Evolutionary conservation across 2,329 filamentous ascomycete species (phyloP).

Genomic region (Scedosporium aurantiacum): DNA sequence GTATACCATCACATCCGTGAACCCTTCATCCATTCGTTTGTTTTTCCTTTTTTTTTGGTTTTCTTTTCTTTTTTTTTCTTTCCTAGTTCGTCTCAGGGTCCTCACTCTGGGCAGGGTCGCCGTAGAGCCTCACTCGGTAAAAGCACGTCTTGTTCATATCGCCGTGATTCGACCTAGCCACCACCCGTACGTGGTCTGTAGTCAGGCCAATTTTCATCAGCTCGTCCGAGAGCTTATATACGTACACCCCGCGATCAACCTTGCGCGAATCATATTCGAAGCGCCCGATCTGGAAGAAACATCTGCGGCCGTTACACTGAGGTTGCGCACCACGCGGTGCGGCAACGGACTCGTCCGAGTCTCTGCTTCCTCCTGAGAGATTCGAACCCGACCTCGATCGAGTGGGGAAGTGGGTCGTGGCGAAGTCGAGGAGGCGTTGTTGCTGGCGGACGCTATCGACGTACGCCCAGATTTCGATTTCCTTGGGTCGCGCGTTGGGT

Average conservation of each 20-base stretch:
- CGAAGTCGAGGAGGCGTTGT: slow-evolving; percentile 30
- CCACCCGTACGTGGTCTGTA: slow-evolving; percentile 42
- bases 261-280: slow-evolving; percentile 41
- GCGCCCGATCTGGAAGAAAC: slow-evolving; percentile 46
- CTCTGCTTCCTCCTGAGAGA: no score
- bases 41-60: neutral
- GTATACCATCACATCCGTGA: neutral
- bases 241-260: slow-evolving; percentile 34
- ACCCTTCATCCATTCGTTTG: neutral
- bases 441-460: slow-evolving; percentile 36
- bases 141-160: slow-evolving; percentile 50
- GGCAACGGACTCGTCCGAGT: no score
- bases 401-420: slow-evolving; percentile 26
- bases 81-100: neutral
- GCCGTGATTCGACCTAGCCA: slow-evolving; percentile 49
- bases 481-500: slow-evolving; percentile 49
- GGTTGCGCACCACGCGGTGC: no score
- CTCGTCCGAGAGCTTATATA: slow-evolving; percentile 41
- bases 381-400: neutral
- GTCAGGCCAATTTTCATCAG: slow-evolving; percentile 33
- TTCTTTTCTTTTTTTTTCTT: neutral
- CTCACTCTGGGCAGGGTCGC: slow-evolving; percentile 19
- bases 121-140: slow-evolving; percentile 52
- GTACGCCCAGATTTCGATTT: slow-evolving; percentile 60
- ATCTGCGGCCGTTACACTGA: slow-evolving; percentile 12